Conservation (phyloP, 257 asterid species). For the Fraxinus pennsylvanica region DNA sequence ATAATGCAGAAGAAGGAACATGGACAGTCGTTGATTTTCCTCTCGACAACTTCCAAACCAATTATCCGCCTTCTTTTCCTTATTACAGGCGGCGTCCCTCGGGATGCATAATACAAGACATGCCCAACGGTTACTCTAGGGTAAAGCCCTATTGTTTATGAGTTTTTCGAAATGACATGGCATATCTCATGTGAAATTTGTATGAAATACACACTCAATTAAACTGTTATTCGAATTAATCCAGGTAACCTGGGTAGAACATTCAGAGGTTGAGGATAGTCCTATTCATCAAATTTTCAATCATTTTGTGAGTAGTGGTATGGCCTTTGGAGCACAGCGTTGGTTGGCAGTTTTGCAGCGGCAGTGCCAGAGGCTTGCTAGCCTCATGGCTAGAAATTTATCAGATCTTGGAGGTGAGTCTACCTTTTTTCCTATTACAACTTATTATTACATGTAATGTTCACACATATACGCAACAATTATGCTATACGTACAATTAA, state of each 20-base stretch:
- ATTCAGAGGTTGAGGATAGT: constrained; percentile 72
- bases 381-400: constrained; percentile 91
- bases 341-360: constrained; percentile 86
- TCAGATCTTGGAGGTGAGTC: constrained; percentile 84
- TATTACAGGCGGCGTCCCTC: constrained; percentile 75
- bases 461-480: too few species aligned
- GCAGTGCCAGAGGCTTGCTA: constrained; percentile 91
- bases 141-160: constrained; percentile 28
- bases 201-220: neutral
- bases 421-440: neutral
- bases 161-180: neutral
- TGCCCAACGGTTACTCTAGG: constrained; percentile 97
- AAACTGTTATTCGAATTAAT: neutral
- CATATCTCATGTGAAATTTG: too few species aligned
- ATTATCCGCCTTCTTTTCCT: constrained; percentile 57
- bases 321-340: constrained; percentile 79
- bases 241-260: constrained; percentile 94
- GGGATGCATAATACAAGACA: constrained; percentile 93
- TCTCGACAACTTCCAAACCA: constrained; percentile 57
- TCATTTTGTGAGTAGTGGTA: constrained; percentile 51
- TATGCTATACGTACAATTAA: too few species aligned
- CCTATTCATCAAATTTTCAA: constrained; percentile 56
- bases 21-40: constrained; percentile 93
- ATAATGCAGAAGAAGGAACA: constrained; percentile 72
- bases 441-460: too few species aligned